These are phyloP conservation scores for Leccinum rimulosum DNA, from an alignment of 768 basidiomycete species.

Conservation along the genomic window DNA sequence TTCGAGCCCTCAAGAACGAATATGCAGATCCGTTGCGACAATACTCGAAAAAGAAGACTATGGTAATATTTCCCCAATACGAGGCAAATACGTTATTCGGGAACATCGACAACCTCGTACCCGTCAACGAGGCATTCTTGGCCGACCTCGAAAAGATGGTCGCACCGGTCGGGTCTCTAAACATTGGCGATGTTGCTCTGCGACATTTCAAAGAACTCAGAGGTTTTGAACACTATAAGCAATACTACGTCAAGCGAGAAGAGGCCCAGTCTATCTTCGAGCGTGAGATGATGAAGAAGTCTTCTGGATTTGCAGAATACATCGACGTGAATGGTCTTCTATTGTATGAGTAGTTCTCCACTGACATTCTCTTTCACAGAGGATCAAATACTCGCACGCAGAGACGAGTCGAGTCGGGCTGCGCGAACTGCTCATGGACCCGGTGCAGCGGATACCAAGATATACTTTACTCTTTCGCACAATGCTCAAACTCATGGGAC, in stretches of 20 bases:
- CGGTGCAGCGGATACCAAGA: conserved; percentile 92
- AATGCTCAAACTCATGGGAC: conserved; percentile 88
- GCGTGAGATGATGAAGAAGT: conserved; percentile 74
- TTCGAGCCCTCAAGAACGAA: conserved; percentile 78
- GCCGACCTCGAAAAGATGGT: conserved; percentile 79
- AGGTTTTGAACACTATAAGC: conserved; percentile 89
- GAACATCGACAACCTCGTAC: conserved; percentile 86
- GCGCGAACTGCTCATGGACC: conserved; percentile 92
- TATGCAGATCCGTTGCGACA: conserved; percentile 90
- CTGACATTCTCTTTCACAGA: conserved; percentile 40
- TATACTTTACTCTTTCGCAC: conserved; percentile 91
- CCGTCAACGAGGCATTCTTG: conserved; percentile 87
- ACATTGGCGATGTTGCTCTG: conserved; percentile 80
- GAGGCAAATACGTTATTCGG: conserved; percentile 93
- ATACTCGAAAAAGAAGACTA: conserved; percentile 82
- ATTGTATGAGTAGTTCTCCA: conserved; percentile 9
- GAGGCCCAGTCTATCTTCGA: conserved; percentile 89
- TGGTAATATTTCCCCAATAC: conserved; percentile 83
- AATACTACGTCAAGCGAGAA: conserved; percentile 90
- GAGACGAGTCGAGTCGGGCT: conserved; percentile 81
- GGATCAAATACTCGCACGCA: conserved; percentile 80
- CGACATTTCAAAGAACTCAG: conserved; percentile 80
- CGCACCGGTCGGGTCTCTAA: conserved; percentile 50
- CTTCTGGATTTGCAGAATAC: conserved; percentile 79
- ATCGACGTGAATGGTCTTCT: conserved; percentile 67